These are phyloP conservation scores for Zygnema circumcarinatum DNA, from an alignment of 139 green algal genomes.

Conservation along the genomic window DNA sequence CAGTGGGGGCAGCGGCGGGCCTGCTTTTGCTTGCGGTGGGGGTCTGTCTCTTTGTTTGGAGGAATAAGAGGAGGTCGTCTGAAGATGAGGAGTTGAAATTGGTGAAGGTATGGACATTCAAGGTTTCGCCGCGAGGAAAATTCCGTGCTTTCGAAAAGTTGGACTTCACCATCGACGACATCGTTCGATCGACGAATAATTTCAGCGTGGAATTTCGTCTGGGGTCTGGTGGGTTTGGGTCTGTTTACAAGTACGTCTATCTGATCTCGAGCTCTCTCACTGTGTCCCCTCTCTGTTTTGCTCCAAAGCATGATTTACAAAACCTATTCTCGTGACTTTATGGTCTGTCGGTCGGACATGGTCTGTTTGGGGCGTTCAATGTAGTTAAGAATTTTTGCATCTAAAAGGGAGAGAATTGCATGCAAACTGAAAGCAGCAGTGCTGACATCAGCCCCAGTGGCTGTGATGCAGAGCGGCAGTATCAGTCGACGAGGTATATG, in stretches of 20 bases:
- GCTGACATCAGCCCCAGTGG: not conserved
- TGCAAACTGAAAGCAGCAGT: not conserved
- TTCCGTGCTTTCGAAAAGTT: not conserved
- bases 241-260: constrained; percentile 17
- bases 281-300: not conserved
- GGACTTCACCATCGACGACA: constrained; percentile 3
- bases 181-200: constrained; percentile 25
- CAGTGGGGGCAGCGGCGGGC: not conserved
- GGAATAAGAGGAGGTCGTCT: not conserved
- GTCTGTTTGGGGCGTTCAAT: not conserved
- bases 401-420: not conserved
- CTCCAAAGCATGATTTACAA: not conserved
- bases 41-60: not conserved
- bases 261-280: not conserved
- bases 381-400: not conserved
- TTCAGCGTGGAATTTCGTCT: constrained; percentile 18
- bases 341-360: not conserved
- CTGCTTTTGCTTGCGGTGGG: not conserved
- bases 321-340: not conserved
- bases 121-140: not conserved
- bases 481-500: not conserved
- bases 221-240: constrained; percentile 9
- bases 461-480: not conserved
- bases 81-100: not conserved
- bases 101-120: not conserved